Conservation (phyloP, 2,329 filamentous ascomycete genomes). For the Diaporthe capsici region DNA sequence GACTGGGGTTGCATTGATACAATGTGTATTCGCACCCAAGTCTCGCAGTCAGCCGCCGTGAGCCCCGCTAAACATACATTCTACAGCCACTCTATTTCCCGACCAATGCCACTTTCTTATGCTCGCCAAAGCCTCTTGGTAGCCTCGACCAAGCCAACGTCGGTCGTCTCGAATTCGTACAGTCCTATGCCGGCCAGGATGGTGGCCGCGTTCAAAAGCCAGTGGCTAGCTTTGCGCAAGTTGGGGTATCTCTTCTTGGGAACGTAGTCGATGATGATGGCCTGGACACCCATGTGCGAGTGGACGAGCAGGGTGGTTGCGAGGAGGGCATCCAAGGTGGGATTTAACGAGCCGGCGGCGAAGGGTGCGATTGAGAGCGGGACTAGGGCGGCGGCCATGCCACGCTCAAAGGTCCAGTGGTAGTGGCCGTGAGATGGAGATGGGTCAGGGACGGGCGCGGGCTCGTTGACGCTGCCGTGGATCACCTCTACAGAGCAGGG, state of each 20-base stretch:
- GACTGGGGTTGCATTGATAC: constrained; percentile 2
- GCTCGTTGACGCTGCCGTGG: constrained; percentile 83
- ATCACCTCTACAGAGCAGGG: constrained; percentile 72
- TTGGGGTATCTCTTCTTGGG: constrained; percentile 79
- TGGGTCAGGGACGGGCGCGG: constrained; percentile 79
- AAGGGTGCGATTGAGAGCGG: constrained; percentile 93
- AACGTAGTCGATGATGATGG: constrained; percentile 92
- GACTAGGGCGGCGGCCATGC: constrained; percentile 84
- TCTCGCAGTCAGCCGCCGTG: background rate
- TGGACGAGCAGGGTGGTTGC: constrained; percentile 89
- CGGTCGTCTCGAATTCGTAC: constrained; percentile 99
- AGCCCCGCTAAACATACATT: background rate
- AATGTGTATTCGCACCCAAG: background rate
- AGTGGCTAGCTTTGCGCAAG: constrained; percentile 76
- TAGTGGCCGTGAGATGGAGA: constrained; percentile 91
- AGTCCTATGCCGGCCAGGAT: constrained; percentile 87
- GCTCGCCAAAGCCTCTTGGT: constrained; percentile 93
- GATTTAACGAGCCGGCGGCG: constrained; percentile 91
- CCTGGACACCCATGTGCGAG: constrained; percentile 96
- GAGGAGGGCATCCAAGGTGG: constrained; percentile 86
- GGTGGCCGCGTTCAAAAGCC: constrained; percentile 84
- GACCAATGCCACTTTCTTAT: constrained; percentile 53
- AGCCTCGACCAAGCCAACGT: constrained; percentile 92
- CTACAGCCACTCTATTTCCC: background rate
- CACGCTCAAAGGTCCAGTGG: constrained; percentile 97